Evolutionary conservation across 805 yeast genomes (phyloP).

Genomic region (Wickerhamomyces rabaulensis): DNA sequence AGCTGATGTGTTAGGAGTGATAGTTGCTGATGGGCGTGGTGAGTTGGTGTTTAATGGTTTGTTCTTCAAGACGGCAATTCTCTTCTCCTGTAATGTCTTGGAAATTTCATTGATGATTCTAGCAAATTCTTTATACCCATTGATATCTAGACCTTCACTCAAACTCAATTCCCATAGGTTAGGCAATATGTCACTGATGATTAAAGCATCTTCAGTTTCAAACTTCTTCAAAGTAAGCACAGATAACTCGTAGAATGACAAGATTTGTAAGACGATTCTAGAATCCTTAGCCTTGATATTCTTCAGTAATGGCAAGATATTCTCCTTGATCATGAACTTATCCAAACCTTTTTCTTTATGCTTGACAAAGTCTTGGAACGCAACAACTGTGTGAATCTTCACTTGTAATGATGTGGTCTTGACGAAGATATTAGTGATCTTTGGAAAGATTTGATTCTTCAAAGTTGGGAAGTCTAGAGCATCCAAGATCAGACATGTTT

Average conservation of each 20-base stretch:
- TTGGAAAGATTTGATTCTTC: conserved; percentile 72
- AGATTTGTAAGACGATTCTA: conserved; percentile 47
- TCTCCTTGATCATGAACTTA: conserved; percentile 65
- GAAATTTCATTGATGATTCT: conserved; percentile 37
- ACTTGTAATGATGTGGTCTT: conserved; percentile 81
- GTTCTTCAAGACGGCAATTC: conserved; percentile 19
- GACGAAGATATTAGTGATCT: conserved; percentile 65
- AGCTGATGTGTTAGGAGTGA: background rate
- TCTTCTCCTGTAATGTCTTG: conserved; percentile 36
- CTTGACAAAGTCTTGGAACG: conserved; percentile 50
- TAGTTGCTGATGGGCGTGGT: conserved; percentile 6
- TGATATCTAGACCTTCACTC: conserved; percentile 36
- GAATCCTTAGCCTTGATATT: conserved; percentile 75
- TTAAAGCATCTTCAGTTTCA: conserved; percentile 29
- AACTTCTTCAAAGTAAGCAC: background rate
- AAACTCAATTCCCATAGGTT: conserved; percentile 45
- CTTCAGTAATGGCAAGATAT: conserved; percentile 71
- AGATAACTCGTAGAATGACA: conserved; percentile 16
- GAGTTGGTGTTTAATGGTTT: conserved; percentile 9
- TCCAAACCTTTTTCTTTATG: conserved; percentile 58
- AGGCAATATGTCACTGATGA: conserved; percentile 53
- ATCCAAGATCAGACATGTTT: conserved; percentile 36
- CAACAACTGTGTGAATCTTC: conserved; percentile 59
- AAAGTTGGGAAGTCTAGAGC: conserved; percentile 62
- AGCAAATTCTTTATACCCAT: conserved; percentile 37